These are phyloP conservation scores for Ustilago loliicola DNA, from an alignment of 1,284 basidiomycete genomes.

Conservation along the genomic window DNA sequence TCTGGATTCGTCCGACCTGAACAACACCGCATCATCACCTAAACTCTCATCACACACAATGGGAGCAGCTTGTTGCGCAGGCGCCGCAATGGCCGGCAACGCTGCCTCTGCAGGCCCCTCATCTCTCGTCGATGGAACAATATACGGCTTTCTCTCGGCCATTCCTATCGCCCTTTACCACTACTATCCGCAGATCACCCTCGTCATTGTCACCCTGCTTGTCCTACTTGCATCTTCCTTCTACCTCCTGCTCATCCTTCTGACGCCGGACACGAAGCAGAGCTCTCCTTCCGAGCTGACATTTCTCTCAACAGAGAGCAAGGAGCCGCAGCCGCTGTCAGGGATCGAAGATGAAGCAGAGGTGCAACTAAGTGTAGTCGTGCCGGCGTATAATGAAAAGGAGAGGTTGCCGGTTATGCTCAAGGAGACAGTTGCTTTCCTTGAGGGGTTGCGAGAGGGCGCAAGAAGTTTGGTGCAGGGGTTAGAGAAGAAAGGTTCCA, in stretches of 20 bases:
- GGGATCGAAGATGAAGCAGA: slow-evolving; percentile 19
- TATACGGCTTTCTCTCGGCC: slow-evolving; percentile 36
- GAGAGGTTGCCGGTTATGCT: slow-evolving; percentile 85
- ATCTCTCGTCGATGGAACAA: slow-evolving; percentile 33
- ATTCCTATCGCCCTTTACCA: slow-evolving; percentile 47
- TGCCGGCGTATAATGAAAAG: slow-evolving; percentile 92
- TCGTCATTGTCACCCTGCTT: slow-evolving; percentile 18
- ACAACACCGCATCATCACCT: neutral
- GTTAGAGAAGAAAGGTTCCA: neutral
- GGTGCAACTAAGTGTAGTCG: slow-evolving; percentile 78
- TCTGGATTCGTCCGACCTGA: too few species aligned
- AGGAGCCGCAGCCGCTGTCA: slow-evolving; percentile 22
- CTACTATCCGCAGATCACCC: slow-evolving; percentile 39
- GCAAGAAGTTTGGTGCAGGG: slow-evolving; percentile 27
- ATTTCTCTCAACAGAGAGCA: slow-evolving; percentile 5
- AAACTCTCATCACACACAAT: slow-evolving; percentile 12
- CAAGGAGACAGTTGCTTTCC: slow-evolving; percentile 75
- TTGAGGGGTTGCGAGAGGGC: slow-evolving; percentile 70
- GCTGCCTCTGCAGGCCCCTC: slow-evolving; percentile 15
- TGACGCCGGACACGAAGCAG: slow-evolving; percentile 29
- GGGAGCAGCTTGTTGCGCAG: slow-evolving; percentile 56
- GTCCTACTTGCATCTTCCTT: slow-evolving; percentile 11
- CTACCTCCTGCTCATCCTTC: slow-evolving; percentile 30
- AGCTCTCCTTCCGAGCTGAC: slow-evolving; percentile 17
- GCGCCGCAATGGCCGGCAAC: slow-evolving; percentile 29